These are phyloP conservation scores for Dendrobium nobile DNA, from an alignment of 106 monocot species.

Conservation along the genomic window DNA sequence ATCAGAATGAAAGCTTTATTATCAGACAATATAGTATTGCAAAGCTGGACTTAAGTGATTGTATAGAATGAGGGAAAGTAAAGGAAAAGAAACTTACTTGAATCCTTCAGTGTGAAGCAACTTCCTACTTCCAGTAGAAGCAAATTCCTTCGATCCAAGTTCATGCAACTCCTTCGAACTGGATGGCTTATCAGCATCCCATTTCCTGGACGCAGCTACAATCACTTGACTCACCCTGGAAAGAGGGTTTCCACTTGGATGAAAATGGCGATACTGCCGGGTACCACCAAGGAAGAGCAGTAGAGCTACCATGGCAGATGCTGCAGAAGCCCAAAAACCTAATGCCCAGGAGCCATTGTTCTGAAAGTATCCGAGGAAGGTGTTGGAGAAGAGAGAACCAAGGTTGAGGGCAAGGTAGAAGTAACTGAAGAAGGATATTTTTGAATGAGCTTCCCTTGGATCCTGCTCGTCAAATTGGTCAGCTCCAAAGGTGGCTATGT, in stretches of 20 bases:
- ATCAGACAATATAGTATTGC: no score
- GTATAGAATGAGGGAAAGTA: no score
- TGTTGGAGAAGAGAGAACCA: conserved; percentile 65
- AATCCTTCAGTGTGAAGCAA: conserved; percentile 20
- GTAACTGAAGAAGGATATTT: conserved; percentile 59
- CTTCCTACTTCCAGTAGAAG: conserved; percentile 8
- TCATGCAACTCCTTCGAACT: conserved; percentile 27
- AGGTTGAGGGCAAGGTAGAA: conserved; percentile 58
- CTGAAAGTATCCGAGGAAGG: conserved; percentile 43
- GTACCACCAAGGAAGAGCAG: conserved; percentile 43
- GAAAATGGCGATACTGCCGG: conserved; percentile 38
- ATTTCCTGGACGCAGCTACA: conserved; percentile 31
- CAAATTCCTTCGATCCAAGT: conserved; percentile 17
- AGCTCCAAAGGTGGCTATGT: conserved; percentile 54
- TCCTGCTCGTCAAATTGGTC: conserved; percentile 60
- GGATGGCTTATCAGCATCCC: conserved; percentile 9
- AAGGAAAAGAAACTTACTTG: conserved; percentile 8
- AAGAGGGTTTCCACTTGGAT: conserved; percentile 43
- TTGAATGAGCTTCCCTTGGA: conserved; percentile 33
- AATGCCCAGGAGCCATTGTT: conserved; percentile 42
- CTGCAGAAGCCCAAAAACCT: conserved; percentile 46
- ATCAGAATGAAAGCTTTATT: background rate
- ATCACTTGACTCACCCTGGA: conserved; percentile 38
- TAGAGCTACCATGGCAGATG: conserved; percentile 38
- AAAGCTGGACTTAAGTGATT: no score